A percentile compares a stretch with the other conserved stretches of the same genome.
Conservation (phyloP, 345 rosid genomes). For the Syzygium grande region DNA sequence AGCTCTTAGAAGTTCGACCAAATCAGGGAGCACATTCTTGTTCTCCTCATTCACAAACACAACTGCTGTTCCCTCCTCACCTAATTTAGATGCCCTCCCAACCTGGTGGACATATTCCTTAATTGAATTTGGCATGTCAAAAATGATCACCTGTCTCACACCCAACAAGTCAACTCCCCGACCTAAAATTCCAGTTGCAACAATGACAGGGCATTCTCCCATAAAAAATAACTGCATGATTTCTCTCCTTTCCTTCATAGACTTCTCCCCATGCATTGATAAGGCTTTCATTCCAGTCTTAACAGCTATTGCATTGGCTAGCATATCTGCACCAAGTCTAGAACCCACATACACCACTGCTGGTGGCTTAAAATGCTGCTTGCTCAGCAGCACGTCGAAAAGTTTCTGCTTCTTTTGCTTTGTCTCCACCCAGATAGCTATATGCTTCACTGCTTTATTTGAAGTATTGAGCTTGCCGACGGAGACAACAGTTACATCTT, state of each 20-base stretch:
- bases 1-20: slow-evolving; percentile 44
- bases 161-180: slow-evolving; percentile 77
- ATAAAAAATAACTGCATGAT: slow-evolving; percentile 52
- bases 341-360: slow-evolving; percentile 78
- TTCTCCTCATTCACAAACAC: slow-evolving; percentile 64
- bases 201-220: slow-evolving; percentile 74
- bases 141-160: slow-evolving; percentile 80
- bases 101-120: slow-evolving; percentile 79
- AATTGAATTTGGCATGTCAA: slow-evolving; percentile 81
- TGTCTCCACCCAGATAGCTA: slow-evolving; percentile 85
- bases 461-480: slow-evolving; percentile 60
- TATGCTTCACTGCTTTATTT: slow-evolving; percentile 67
- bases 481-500: slow-evolving; percentile 32
- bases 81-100: slow-evolving; percentile 83
- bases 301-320: slow-evolving; percentile 60
- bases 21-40: slow-evolving; percentile 53
- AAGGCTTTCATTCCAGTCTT: slow-evolving; percentile 68
- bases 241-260: slow-evolving; percentile 90
- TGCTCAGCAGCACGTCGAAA: slow-evolving; percentile 69
- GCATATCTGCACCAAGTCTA: slow-evolving; percentile 84
- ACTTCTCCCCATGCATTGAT: slow-evolving; percentile 86
- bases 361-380: slow-evolving; percentile 74
- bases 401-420: slow-evolving; percentile 94
- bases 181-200: slow-evolving; percentile 77
- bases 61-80: slow-evolving; percentile 63